phyloP scores from a whole-genome alignment of 2,329 filamentous ascomycete species.

The Microcyclospora tardicrescens region DNA sequence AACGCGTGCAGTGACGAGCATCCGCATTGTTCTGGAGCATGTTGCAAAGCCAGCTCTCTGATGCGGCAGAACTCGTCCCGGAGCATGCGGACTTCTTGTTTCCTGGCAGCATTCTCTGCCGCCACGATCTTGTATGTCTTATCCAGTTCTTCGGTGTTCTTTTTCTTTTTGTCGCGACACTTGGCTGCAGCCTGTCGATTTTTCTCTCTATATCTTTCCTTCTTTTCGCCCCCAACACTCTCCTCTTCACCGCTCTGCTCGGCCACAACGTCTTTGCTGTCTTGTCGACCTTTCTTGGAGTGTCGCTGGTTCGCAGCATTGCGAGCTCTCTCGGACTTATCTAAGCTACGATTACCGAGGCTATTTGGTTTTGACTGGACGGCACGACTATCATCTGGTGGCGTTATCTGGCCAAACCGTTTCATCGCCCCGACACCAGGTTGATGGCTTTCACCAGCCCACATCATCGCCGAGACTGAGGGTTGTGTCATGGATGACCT shows the following conservation, averaged over 20 bases:
- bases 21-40: slow-evolving; percentile 19
- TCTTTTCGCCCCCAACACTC: slow-evolving; percentile 28
- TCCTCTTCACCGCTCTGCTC: slow-evolving; percentile 9
- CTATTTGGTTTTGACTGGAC: not conserved
- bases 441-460: too few relatives aligned
- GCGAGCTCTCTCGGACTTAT: slow-evolving; percentile 18
- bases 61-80: slow-evolving; percentile 21
- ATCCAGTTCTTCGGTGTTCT: slow-evolving; percentile 41
- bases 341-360: slow-evolving; percentile 2
- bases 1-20: slow-evolving; percentile 21
- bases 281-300: slow-evolving; percentile 10
- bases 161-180: slow-evolving; percentile 57
- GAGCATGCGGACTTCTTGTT: slow-evolving; percentile 19
- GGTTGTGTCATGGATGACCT: too few relatives aligned
- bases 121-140: slow-evolving; percentile 28
- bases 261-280: slow-evolving; percentile 2
- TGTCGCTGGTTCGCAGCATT: slow-evolving; percentile 20
- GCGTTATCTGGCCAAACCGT: slow-evolving; percentile 26
- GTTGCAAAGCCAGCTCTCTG: slow-evolving; percentile 21
- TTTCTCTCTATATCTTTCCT: slow-evolving; percentile 50
- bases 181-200: slow-evolving; percentile 63
- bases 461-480: too few relatives aligned
- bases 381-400: slow-evolving; percentile 13
- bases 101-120: slow-evolving; percentile 19
- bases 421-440: slow-evolving; percentile 3